phyloP scores from a whole-genome alignment of 1,284 basidiomycete genomes.

The Ustilago cynodontis region DNA sequence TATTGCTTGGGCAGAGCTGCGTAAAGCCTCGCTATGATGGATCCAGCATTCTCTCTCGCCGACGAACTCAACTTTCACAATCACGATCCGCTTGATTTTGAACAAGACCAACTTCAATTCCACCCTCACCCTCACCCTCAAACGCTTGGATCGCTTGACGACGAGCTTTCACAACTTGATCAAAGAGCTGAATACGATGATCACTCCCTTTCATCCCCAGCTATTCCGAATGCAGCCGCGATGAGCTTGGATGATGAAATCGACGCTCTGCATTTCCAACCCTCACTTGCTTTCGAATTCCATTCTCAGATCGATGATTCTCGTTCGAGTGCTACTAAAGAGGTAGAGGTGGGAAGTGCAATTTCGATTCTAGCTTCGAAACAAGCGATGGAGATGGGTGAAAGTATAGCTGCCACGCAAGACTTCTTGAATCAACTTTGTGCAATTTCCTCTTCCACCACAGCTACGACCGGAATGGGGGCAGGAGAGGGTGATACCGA shows the following conservation, averaged over 20 bases:
- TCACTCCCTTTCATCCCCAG: neutral
- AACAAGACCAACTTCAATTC: constrained; percentile 7
- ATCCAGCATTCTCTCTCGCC: constrained; percentile 44
- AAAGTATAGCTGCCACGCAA: constrained; percentile 7
- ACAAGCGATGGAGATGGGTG: neutral
- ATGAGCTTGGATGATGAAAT: constrained; percentile 13
- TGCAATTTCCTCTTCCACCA: neutral
- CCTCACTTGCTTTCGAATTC: constrained; percentile 12
- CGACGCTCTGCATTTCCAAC: constrained; percentile 12
- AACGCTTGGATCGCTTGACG: neutral
- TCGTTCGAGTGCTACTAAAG: neutral
- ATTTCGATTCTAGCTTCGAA: neutral
- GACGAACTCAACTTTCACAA: constrained; percentile 26
- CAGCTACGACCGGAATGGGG: too few relatives aligned
- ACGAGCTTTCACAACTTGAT: constrained; percentile 2
- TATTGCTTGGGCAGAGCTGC: too few relatives aligned
- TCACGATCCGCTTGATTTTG: neutral
- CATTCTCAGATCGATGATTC: neutral
- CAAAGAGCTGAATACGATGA: neutral
- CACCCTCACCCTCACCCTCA: constrained; percentile 1
- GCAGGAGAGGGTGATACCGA: constrained; percentile 29
- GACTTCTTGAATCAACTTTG: constrained; percentile 14
- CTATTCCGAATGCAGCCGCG: neutral
- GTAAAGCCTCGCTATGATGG: too few relatives aligned
- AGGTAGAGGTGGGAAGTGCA: neutral